Evolutionary conservation across 1,284 basidiomycete species (phyloP), one percentile per base, ranked within the genome.

Genomic region (Clitocybe nebularis): DNA sequence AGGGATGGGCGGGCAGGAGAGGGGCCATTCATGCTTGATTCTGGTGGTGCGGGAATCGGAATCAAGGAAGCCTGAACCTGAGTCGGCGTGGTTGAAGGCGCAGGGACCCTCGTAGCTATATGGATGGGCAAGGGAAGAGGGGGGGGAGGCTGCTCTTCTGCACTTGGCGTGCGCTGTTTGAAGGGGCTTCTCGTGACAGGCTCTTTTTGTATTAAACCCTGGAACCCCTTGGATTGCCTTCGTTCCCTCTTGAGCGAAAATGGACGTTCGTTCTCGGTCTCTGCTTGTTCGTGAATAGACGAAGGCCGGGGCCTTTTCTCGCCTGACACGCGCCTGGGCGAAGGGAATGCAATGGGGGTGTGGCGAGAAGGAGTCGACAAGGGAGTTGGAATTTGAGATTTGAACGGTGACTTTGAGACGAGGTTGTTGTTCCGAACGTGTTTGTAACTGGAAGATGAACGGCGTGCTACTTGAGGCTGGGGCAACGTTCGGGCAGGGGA

Each of bases 401-500:
- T 91, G 73, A 97, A 97, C 5, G 89, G 89, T 7, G 89, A 93
- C 54, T 92, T 92, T 35, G 84, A 83, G 16, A 94, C 92, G 41
- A 93, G 81, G 54, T 86, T 83, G 62, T 87, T 90, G 49, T 71
- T 84, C 49, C 78, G 77, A 51, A 93, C 76, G 62, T 89, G 87
- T 56, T 81, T 87, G 69, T 88, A 93, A 55, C 85, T 89, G 39
- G 79, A 84, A 13, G 86, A 90, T 3, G 84, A 79, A 37, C 91
- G 76, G 39, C 91, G 77, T 39, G 84, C 79, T 36, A 84, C 62
- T 26, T 67, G 61, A 23, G 74, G 65, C 46, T 71, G 60, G 17
- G 66, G 65, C 5, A 50, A 32, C 8, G 32, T 17, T 41, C 46
- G 46, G 66, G 55, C 22, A 55, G 61, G 26, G 47, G 69, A 67